Evolutionary conservation across 2,329 filamentous ascomycete genomes (phyloP).

Genomic region (Colletotrichum destructivum): DNA sequence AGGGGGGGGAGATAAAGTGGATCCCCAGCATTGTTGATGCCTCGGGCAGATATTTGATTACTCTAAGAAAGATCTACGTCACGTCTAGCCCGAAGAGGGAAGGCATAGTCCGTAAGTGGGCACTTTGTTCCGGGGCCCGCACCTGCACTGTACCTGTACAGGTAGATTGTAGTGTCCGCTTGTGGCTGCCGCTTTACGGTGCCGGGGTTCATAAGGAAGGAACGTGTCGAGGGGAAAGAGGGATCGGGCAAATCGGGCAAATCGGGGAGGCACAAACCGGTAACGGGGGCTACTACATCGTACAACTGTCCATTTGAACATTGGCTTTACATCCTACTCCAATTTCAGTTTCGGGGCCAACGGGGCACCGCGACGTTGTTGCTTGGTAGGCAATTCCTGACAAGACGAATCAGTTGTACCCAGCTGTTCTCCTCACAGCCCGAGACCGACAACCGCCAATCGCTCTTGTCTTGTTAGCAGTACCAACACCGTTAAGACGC

Average conservation of each 20-base stretch:
- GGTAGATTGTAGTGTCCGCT: too few species aligned
- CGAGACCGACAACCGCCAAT: neutral
- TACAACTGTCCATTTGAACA: too few species aligned
- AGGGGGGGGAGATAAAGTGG: neutral
- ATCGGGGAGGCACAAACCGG: neutral
- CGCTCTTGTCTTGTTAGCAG: too few species aligned
- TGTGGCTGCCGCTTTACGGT: constrained; percentile 9
- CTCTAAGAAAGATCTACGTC: neutral
- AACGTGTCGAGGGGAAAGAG: neutral
- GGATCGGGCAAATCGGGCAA: neutral
- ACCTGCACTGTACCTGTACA: too few species aligned
- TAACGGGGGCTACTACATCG: too few species aligned
- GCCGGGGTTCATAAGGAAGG: constrained; percentile 16
- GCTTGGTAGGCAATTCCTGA: neutral
- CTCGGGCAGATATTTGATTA: constrained; percentile 27
- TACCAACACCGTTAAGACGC: too few species aligned
- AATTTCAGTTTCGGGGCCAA: too few species aligned
- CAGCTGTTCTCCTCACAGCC: neutral
- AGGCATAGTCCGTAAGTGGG: neutral
- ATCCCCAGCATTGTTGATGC: constrained; percentile 1
- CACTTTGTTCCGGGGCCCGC: neutral
- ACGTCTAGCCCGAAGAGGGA: neutral
- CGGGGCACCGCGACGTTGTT: neutral
- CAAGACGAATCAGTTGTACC: neutral
- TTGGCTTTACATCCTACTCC: too few species aligned